A percentile compares a stretch with the other conserved stretches of the same genome.
Evolutionary conservation across 2,329 filamentous ascomycete species (phyloP).

Genomic region (Beauveria varroae): DNA sequence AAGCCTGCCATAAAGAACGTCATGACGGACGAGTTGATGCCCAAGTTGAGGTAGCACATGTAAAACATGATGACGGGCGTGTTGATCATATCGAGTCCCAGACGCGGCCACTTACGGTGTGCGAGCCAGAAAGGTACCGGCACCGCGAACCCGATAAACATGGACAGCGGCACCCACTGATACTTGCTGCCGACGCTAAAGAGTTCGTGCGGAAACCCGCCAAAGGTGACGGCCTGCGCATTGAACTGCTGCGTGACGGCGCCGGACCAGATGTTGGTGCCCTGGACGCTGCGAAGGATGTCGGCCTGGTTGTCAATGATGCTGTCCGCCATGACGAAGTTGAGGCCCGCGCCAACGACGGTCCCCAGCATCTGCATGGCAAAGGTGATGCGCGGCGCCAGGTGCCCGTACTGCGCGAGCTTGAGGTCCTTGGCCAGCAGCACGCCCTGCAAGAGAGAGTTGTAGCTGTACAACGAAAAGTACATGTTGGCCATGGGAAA

Average conservation of each 20-base stretch:
- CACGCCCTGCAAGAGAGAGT: conserved; percentile 25
- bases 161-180: conserved; percentile 16
- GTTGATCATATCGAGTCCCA: conserved; percentile 28
- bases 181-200: conserved; percentile 13
- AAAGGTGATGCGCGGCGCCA: conserved; percentile 15
- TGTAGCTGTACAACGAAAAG: conserved; percentile 31
- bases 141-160: conserved; percentile 22
- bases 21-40: conserved; percentile 27
- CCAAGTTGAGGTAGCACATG: conserved; percentile 33
- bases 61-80: conserved; percentile 35
- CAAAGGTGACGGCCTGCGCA: conserved; percentile 23
- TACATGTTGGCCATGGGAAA: conserved; percentile 36
- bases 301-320: conserved; percentile 36
- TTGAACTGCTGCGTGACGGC: conserved; percentile 40
- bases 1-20: conserved; percentile 27
- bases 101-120: conserved; percentile 21
- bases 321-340: conserved; percentile 37
- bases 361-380: conserved; percentile 32
- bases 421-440: conserved; percentile 21
- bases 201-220: conserved; percentile 18
- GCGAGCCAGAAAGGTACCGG: conserved; percentile 34
- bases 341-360: conserved; percentile 33
- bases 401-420: conserved; percentile 26
- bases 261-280: conserved; percentile 36
- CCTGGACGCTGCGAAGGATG: conserved; percentile 32